Conservation (phyloP, 495 filamentous ascomycete species). For the Neurospora intermedia region DNA sequence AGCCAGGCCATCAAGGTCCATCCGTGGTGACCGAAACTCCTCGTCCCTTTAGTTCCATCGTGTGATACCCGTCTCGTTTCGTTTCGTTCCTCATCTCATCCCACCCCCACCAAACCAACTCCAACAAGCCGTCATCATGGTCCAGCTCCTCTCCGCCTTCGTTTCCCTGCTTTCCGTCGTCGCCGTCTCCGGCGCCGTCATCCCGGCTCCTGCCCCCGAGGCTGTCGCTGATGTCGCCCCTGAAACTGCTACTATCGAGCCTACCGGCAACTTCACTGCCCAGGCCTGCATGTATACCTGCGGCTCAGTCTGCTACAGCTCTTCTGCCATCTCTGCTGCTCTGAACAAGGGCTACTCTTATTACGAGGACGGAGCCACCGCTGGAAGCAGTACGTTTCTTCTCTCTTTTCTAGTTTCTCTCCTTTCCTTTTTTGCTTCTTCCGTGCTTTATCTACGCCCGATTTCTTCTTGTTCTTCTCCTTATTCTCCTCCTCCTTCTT, state of each 20-base stretch:
- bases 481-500: background rate
- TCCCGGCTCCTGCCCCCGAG: constrained; percentile 22
- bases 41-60: background rate
- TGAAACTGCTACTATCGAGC: constrained; percentile 5
- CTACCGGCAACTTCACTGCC: constrained; percentile 11
- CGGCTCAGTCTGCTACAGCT: constrained; percentile 27
- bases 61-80: background rate
- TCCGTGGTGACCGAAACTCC: background rate
- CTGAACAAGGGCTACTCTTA: constrained; percentile 39
- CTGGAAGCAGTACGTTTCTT: constrained; percentile 22
- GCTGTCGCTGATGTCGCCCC: constrained; percentile 2
- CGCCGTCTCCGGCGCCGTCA: constrained; percentile 17
- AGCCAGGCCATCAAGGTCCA: background rate
- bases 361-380: constrained; percentile 33
- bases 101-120: background rate
- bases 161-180: constrained; percentile 17
- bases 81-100: background rate
- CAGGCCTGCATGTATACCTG: constrained; percentile 28
- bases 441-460: background rate
- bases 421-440: background rate
- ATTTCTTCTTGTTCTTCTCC: background rate
- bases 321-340: constrained; percentile 37
- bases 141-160: background rate
- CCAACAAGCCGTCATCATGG: background rate
- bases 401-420: background rate